These are phyloP conservation scores for Fusarium buharicum DNA, from an alignment of 2,329 filamentous ascomycete species.

Conservation along the genomic window DNA sequence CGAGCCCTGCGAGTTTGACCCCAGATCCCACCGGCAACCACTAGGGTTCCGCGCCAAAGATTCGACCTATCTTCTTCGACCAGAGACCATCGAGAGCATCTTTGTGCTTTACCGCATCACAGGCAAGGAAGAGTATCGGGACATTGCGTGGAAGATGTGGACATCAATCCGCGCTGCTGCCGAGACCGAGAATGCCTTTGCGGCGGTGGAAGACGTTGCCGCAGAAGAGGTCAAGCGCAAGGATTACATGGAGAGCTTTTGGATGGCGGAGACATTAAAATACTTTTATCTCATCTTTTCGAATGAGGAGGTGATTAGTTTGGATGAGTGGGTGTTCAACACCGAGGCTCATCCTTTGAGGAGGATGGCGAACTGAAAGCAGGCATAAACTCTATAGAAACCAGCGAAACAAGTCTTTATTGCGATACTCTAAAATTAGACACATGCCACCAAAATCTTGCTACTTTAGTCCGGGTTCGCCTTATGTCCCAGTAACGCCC, in stretches of 20 bases:
- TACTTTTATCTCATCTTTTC: constrained; percentile 80
- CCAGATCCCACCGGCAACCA: constrained; percentile 13
- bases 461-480: no score
- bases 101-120: constrained; percentile 82
- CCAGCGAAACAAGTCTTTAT: no score
- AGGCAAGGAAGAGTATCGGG: constrained; percentile 71
- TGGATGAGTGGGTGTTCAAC: constrained; percentile 75
- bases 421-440: no score
- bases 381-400: neutral
- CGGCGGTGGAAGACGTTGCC: constrained; percentile 72
- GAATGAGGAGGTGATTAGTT: constrained; percentile 68
- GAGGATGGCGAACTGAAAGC: constrained; percentile 21
- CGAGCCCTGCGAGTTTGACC: constrained; percentile 40
- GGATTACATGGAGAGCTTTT: constrained; percentile 77
- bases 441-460: no score
- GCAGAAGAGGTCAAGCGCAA: constrained; percentile 57
- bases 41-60: constrained; percentile 37
- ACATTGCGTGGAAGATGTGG: constrained; percentile 81
- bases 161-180: constrained; percentile 68
- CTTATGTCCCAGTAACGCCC: no score
- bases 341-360: constrained; percentile 63
- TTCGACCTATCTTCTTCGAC: constrained; percentile 32
- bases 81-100: constrained; percentile 79
- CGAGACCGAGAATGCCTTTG: constrained; percentile 68
- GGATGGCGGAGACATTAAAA: constrained; percentile 78